phyloP scores from a whole-genome alignment of 2,329 filamentous ascomycete genomes.

The Aureobasidium pullulans region DNA sequence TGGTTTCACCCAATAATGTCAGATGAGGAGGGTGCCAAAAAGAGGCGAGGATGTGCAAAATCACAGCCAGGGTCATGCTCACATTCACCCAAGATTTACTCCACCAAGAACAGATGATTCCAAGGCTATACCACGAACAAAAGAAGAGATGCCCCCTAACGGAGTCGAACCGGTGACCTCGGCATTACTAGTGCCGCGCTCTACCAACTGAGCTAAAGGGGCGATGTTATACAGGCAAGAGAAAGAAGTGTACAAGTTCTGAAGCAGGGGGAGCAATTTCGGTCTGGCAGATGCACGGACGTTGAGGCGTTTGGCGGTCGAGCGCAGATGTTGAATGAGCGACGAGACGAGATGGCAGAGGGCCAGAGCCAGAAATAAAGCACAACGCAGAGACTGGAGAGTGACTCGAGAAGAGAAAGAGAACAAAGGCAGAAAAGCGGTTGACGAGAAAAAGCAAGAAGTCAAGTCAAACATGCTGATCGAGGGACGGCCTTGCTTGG shows the following conservation, averaged over 20 bases:
- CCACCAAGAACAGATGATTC: too few relatives aligned
- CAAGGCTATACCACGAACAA: too few relatives aligned
- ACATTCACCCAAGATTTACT: constrained; percentile 22
- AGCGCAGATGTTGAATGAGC: neutral
- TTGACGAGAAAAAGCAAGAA: neutral
- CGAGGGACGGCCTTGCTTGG: neutral
- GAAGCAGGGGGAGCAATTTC: neutral
- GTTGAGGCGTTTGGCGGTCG: neutral
- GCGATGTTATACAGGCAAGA: neutral
- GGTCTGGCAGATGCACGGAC: neutral
- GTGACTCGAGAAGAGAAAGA: neutral
- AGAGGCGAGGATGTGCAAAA: too few relatives aligned
- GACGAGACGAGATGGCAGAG: neutral
- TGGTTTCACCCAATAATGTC: too few relatives aligned
- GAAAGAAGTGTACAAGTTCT: neutral
- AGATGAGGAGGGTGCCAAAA: too few relatives aligned
- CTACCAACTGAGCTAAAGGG: neutral
- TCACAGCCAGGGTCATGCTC: neutral
- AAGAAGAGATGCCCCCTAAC: neutral
- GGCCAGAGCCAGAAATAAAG: too few relatives aligned
- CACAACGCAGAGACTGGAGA: neutral
- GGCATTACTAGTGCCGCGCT: too few relatives aligned
- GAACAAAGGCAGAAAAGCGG: neutral
- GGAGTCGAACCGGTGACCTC: too few relatives aligned
- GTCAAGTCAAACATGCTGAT: neutral